Base-by-base conservation (phyloP, 345 rosid species). In the Eucalyptus erythrocorys region DNA sequence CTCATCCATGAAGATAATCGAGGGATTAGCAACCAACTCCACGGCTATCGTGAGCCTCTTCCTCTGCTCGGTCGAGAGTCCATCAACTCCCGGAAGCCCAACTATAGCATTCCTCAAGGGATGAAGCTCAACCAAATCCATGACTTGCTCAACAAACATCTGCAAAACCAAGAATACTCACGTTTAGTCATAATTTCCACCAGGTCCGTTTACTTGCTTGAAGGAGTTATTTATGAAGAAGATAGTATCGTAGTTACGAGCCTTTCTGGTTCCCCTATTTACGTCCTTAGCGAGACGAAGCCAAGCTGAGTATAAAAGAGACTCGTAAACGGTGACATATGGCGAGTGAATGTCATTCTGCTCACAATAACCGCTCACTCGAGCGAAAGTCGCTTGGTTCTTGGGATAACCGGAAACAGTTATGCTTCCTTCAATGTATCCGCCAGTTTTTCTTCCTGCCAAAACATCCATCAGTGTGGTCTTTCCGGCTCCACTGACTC, bases 401-500 rank as follows among this genome's bases (percentile, higher is more conserved):
- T 92, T 92, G 37, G 93, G 91, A 81, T 88, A 93, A 48, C 94
- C 94, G 5, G 94, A 93, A 82, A 93, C 90, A 42, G 88, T 90
- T 24, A 93, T 90, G 34, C 88, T 86, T 34, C 94, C 94, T 76
- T 93, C 93, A 9, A 92, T 89, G 51, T 91, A 93, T 45, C 94
- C 93, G 37, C 93, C 93, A 5, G 94, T 92, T 88, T 93, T 93
- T 87, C 94, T 90, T 88, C 94, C 94, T 7, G 94, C 93, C 55
- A 93, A 87, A 85, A 92, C 94, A 90, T 93, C 94, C 94, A 93
- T 93, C 88, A 93, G 87, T 6, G 94, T 92, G 26, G 94, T 93
- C 91, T 93, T 93, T 37, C 94, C 94, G 30, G 94, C 94, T 71
- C 94, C 94, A 71, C 94, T 91, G 48, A 92, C 94, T 53, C 94